Conservation (phyloP, 352 stramenopile species). For the Globisporangium solare region DNA sequence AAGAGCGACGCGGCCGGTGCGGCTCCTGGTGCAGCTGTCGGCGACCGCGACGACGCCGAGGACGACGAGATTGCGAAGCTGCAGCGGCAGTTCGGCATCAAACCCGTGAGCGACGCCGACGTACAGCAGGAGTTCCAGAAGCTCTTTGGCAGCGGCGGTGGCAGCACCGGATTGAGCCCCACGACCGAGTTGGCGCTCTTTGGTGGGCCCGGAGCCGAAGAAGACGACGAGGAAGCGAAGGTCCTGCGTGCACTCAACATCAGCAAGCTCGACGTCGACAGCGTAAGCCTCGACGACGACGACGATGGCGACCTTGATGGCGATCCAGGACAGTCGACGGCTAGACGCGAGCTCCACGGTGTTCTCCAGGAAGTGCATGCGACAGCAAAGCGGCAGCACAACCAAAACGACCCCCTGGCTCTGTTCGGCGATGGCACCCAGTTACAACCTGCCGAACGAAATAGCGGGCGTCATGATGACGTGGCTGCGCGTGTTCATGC, state of each 20-base stretch:
- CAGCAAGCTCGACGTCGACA: constrained; percentile 19
- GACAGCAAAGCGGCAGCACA: constrained; percentile 27
- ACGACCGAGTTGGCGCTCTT: constrained; percentile 46
- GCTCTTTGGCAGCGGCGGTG: constrained; percentile 31
- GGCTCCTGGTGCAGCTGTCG: not conserved
- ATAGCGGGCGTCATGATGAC: constrained; percentile 3
- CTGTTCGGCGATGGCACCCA: not conserved
- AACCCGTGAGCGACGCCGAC: constrained; percentile 57
- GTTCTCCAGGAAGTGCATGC: constrained; percentile 32
- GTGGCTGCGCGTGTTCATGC: constrained; percentile 24
- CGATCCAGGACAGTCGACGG: constrained; percentile 5
- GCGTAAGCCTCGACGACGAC: constrained; percentile 18
- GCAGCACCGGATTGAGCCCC: constrained; percentile 26
- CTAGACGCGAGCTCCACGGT: constrained; percentile 29
- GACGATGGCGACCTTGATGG: constrained; percentile 12
- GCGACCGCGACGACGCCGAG: constrained; percentile 1
- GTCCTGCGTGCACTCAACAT: constrained; percentile 55
- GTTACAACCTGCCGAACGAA: not conserved
- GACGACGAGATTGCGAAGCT: constrained; percentile 52
- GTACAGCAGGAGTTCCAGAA: constrained; percentile 59
- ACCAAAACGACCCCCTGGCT: constrained; percentile 9
- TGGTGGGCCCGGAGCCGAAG: constrained; percentile 17
- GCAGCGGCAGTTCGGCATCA: constrained; percentile 78
- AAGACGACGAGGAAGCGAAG: constrained; percentile 54
- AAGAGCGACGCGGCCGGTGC: constrained; percentile 15